Evolutionary conservation across 1,139 yeast species (phyloP), one percentile per base, ranked within the genome.

Genomic region (Nakaseomyces kungkrabaensis): DNA sequence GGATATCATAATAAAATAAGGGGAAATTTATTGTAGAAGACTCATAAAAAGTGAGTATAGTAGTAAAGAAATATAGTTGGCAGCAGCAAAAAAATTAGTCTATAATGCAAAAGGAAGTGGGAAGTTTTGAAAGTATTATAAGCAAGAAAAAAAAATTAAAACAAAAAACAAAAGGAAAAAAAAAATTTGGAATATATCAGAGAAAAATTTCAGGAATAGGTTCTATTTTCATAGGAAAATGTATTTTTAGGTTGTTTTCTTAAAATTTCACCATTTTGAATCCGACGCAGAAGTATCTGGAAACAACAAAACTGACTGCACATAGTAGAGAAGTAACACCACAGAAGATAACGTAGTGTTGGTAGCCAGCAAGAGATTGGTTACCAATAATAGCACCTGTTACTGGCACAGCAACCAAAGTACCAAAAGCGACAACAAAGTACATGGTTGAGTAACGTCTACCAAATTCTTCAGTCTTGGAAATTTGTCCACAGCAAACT

Each of bases 371-470:
- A 3, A 42, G 37, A 4, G 59, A 45, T 37, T 58, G 51, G 26
- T 57, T 52, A 27, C 70, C 69, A 50, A 72, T 71, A 42, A 77
- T 71, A 4, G 77, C 78, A 43, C 82, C 81, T 3, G 78, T 75
- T 42, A 78, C 68, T 31, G 82, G 82, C 52, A 76, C 68, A 1
- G 78, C 74, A 0, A 75, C 72, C 45, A 82, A 67, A 5, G 78
- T 76, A 37, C 79, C 78, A 58, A 82, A 77, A 8, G 85, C 76
- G 44, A 81, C 80, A 41, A 80, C 70, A 57, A 80, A 79, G 62
- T 83, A 82, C 65, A 82, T 74, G 0, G 86, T 81, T 0, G 89
- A 86, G 59, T 79, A 83, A 29, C 85, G 73, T 58, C 76, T 79
- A 31, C 90, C 90, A 58, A 82, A 82, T 50, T 75, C 76, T 42